Conservation (phyloP, 306 rosid genomes). For the Herpetospermum pedunculosum region DNA sequence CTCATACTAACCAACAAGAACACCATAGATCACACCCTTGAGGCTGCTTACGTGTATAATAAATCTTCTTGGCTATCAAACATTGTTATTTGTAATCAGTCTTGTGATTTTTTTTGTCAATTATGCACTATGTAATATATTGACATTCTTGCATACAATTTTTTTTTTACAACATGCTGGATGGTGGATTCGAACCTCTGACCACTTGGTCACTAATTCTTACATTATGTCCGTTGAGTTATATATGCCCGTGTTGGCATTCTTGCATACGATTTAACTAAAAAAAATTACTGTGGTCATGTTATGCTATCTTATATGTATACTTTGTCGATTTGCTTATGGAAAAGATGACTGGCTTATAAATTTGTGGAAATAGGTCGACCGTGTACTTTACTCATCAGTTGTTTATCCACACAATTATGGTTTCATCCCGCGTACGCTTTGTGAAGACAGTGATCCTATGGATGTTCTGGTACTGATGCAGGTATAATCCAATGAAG, state of each 20-base stretch:
- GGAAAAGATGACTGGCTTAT: conserved; percentile 15
- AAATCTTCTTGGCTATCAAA: not conserved
- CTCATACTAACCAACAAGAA: too few relatives aligned
- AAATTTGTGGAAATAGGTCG: conserved; percentile 50
- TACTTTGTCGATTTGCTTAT: not conserved
- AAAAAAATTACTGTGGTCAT: not conserved
- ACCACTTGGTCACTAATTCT: too few relatives aligned
- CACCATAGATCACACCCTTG: not conserved
- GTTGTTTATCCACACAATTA: conserved; percentile 98
- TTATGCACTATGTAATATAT: not conserved
- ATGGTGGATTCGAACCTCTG: too few relatives aligned
- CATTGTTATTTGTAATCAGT: not conserved
- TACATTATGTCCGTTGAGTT: too few relatives aligned
- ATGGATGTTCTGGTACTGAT: conserved; percentile 85
- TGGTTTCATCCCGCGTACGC: conserved; percentile 90
- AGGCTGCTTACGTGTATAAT: not conserved
- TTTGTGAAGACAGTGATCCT: conserved; percentile 97
- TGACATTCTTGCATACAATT: not conserved
- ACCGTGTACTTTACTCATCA: conserved; percentile 90
- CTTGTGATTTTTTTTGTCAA: not conserved
- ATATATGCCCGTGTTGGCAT: too few relatives aligned
- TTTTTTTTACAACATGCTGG: too few relatives aligned
- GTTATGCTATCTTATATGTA: not conserved
- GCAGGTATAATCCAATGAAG: conserved; percentile 53
- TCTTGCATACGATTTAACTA: too few relatives aligned